Conservation (phyloP, 495 filamentous ascomycete species). For the Penicillium goetzii region DNA sequence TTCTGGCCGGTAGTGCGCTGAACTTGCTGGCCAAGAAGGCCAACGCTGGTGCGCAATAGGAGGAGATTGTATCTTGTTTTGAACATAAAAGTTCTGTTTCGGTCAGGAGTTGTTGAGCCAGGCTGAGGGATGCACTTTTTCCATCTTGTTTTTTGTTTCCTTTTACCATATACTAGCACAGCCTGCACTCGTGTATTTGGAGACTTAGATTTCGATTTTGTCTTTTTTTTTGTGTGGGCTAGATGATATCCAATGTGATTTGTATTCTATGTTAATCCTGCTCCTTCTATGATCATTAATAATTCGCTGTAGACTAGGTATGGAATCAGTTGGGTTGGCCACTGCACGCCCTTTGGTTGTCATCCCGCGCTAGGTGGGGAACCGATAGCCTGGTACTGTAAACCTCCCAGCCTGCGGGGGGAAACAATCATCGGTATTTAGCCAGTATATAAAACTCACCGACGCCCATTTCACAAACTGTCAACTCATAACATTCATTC, state of each 20-base stretch:
- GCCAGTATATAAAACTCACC: neutral
- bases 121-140: slow-evolving; percentile 22
- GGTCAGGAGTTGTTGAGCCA: slow-evolving; percentile 28
- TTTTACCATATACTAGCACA: slow-evolving; percentile 15
- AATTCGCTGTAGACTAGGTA: no score
- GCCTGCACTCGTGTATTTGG: slow-evolving; percentile 19
- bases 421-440: neutral
- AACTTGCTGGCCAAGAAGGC: slow-evolving; percentile 75
- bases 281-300: neutral
- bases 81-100: slow-evolving; percentile 27
- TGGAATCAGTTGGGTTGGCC: neutral
- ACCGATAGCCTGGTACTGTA: neutral
- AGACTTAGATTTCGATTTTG: slow-evolving; percentile 25
- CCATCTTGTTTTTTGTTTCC: slow-evolving; percentile 9
- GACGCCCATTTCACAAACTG: neutral
- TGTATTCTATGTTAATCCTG: slow-evolving; percentile 30
- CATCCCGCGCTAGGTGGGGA: slow-evolving; percentile 4
- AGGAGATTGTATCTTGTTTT: slow-evolving; percentile 5
- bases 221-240: slow-evolving; percentile 25
- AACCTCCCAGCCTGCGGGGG: neutral
- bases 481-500: neutral
- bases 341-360: slow-evolving; percentile 3
- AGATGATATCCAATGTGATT: slow-evolving; percentile 42
- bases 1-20: slow-evolving; percentile 90
- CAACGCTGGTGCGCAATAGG: slow-evolving; percentile 18